Conservation (phyloP, 768 basidiomycete species). For the Pisolithus albus region DNA sequence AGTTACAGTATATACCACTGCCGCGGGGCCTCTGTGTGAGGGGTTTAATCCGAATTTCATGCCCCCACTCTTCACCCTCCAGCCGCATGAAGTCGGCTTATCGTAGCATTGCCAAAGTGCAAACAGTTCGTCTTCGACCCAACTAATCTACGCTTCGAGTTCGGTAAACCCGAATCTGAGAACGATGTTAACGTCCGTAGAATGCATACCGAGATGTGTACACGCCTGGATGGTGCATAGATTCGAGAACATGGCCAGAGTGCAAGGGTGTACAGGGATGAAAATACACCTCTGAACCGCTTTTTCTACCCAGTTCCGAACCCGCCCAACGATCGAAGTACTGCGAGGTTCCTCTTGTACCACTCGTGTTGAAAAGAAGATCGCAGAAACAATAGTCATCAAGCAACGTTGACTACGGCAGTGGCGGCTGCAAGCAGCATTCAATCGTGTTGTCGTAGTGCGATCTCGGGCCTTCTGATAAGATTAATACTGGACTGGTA, state of each 20-base stretch:
- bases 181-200: no score
- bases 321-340: slow-evolving; percentile 24
- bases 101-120: neutral
- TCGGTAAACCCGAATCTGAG: no score
- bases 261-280: no score
- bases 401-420: slow-evolving; percentile 5
- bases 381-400: neutral
- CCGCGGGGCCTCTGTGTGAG: slow-evolving; percentile 22
- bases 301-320: slow-evolving; percentile 20
- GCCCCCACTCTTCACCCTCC: slow-evolving; percentile 19
- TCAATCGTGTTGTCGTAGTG: slow-evolving; percentile 8
- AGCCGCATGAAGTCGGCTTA: neutral
- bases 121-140: slow-evolving; percentile 30
- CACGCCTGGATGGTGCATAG: no score
- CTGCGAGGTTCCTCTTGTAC: slow-evolving; percentile 11
- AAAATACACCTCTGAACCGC: slow-evolving; percentile 12
- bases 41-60: slow-evolving; percentile 2
- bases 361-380: neutral
- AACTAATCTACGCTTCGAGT: no score
- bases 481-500: no score
- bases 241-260: no score
- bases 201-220: no score
- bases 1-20: slow-evolving; percentile 27
- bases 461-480: no score
- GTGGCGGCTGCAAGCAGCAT: neutral